These are phyloP conservation scores for Chamaecrista fasciculata DNA, from an alignment of 306 rosid species.

Conservation along the genomic window DNA sequence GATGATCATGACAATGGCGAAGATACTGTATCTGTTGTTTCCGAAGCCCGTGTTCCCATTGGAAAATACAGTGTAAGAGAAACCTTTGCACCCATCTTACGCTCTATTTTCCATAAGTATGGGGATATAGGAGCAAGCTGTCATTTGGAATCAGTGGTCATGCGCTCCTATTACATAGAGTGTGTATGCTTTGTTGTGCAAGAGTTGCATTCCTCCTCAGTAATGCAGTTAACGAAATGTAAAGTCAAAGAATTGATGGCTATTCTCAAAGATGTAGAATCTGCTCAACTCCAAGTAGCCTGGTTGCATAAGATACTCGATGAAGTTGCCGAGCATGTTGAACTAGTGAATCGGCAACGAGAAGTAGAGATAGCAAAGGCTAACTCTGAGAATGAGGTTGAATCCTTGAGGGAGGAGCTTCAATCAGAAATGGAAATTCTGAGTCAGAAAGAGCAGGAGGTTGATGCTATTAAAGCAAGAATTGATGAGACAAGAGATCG, in stretches of 20 bases:
- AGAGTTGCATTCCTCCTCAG: conserved; percentile 53
- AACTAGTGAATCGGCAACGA: conserved; percentile 46
- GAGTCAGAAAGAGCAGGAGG: conserved; percentile 61
- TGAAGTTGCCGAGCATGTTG: conserved; percentile 48
- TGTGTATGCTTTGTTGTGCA: conserved; percentile 79
- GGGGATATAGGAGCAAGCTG: conserved; percentile 81
- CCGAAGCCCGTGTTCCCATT: conserved; percentile 61
- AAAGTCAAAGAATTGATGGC: conserved; percentile 64
- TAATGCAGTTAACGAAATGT: conserved; percentile 45
- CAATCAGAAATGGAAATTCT: conserved; percentile 48
- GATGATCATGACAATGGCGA: conserved; percentile 35
- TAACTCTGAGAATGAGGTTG: conserved; percentile 44
- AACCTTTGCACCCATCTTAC: conserved; percentile 60
- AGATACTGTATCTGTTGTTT: conserved; percentile 44
- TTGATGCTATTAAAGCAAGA: conserved; percentile 41
- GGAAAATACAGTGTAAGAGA: conserved; percentile 69
- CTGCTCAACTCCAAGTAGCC: conserved; percentile 54
- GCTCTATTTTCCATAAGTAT: conserved; percentile 54
- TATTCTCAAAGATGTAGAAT: conserved; percentile 84
- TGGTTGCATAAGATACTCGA: conserved; percentile 60
- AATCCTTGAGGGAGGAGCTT: conserved; percentile 53
- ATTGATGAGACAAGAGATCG: conserved; percentile 54
- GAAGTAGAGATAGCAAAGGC: conserved; percentile 43
- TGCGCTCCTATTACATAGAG: conserved; percentile 79
- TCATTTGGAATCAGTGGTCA: conserved; percentile 63